These are phyloP conservation scores for Candida piceae DNA, from an alignment of 805 yeast species.

Conservation along the genomic window DNA sequence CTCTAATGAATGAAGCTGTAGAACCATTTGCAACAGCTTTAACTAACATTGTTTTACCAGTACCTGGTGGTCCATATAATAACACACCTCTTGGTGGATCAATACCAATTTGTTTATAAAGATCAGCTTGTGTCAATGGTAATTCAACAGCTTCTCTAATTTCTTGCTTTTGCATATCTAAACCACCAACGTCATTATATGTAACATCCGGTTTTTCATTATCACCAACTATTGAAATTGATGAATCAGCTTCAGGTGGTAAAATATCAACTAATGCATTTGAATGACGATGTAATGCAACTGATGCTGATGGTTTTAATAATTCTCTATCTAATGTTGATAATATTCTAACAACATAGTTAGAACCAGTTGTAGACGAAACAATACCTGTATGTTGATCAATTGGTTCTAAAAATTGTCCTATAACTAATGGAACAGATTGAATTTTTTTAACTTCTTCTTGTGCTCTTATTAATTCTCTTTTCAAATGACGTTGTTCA, in stretches of 20 bases:
- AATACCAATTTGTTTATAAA: constrained; percentile 95
- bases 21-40: constrained; percentile 98
- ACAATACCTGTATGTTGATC: constrained; percentile 96
- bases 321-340: constrained; percentile 94
- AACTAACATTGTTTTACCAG: constrained; percentile 98
- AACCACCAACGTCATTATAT: constrained; percentile 97
- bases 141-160: constrained; percentile 97
- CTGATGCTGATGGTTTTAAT: constrained; percentile 90
- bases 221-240: constrained; percentile 90
- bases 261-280: constrained; percentile 95
- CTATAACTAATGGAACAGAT: constrained; percentile 95
- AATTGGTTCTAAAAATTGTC: constrained; percentile 95
- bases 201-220: constrained; percentile 90
- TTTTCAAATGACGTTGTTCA: constrained; percentile 92
- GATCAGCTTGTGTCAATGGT: constrained; percentile 92
- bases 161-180: constrained; percentile 99
- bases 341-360: constrained; percentile 90
- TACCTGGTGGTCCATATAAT: constrained; percentile 99
- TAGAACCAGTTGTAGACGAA: constrained; percentile 95
- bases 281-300: constrained; percentile 96
- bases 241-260: constrained; percentile 98
- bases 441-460: constrained; percentile 98
- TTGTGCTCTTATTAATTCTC: constrained; percentile 94
- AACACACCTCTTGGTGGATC: constrained; percentile 99
- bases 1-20: constrained; percentile 93